phyloP scores from a whole-genome alignment of 1,284 basidiomycete genomes.

The Sanghuangporus sanghuang region DNA sequence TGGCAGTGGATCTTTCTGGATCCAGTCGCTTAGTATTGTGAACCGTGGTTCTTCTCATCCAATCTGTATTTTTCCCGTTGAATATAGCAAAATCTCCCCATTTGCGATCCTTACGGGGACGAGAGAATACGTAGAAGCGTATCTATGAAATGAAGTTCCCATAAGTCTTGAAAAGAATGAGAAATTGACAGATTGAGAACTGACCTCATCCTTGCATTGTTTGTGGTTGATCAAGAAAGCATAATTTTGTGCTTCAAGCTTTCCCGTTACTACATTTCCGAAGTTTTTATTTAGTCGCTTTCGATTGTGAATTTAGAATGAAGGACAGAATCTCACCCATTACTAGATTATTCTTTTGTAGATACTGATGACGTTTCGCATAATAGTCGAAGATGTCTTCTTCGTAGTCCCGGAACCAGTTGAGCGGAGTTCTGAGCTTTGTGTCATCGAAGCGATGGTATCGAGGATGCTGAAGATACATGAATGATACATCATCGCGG shows the following conservation, averaged over 20 bases:
- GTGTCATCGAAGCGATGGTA: not conserved
- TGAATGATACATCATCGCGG: not conserved
- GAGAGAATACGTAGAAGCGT: not conserved
- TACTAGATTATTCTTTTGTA: not conserved
- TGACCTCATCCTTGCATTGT: not conserved
- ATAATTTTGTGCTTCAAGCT: not conserved
- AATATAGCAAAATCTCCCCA: slow-evolving; percentile 1
- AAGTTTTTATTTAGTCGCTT: not conserved
- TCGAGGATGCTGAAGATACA: not conserved
- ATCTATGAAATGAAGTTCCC: not conserved
- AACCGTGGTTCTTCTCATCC: too few relatives aligned
- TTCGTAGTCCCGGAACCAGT: not conserved
- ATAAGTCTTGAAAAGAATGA: not conserved
- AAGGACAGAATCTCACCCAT: not conserved
- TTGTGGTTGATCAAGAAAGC: not conserved
- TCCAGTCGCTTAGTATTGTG: too few relatives aligned
- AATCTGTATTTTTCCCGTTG: not conserved
- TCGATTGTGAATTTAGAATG: not conserved
- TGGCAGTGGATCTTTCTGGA: too few relatives aligned
- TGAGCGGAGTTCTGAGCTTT: not conserved
- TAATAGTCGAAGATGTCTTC: not conserved
- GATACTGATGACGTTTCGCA: not conserved
- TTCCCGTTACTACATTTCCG: not conserved
- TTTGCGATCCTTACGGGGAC: not conserved
- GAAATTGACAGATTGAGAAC: not conserved